Percentiles rank a stretch among this genome's conserved stretches.
These are phyloP conservation scores for Porodaedalea pini DNA, from an alignment of 1,284 basidiomycete genomes.

Conservation along the genomic window DNA sequence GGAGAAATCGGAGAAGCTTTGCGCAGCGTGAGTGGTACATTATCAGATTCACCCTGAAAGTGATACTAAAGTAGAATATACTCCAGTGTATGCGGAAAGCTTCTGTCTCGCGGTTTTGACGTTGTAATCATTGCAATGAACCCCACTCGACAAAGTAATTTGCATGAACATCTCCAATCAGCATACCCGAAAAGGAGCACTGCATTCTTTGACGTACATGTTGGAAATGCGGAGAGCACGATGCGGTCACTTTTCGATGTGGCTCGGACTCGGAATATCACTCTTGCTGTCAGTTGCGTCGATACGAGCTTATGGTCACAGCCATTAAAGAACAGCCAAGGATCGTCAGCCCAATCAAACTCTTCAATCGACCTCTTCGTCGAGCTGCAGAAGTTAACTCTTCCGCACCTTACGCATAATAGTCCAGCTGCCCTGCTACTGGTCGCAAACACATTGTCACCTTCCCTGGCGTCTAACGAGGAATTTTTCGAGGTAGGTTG, in stretches of 20 bases:
- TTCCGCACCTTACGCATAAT: conserved; percentile 6
- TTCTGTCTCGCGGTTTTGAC: conserved; percentile 13
- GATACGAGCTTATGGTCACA: background rate
- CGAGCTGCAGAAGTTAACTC: conserved; percentile 2
- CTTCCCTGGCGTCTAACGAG: background rate
- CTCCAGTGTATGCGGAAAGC: conserved; percentile 3
- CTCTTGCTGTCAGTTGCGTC: background rate
- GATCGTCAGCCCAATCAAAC: background rate
- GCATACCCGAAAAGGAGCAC: conserved; percentile 2
- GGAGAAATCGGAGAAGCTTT: conserved; percentile 4
- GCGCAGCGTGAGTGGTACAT: conserved; percentile 6
- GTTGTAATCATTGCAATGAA: conserved; percentile 2
- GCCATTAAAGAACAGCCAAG: background rate
- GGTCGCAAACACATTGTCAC: background rate
- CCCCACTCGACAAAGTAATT: background rate
- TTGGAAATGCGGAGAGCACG: background rate
- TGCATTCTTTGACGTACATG: background rate
- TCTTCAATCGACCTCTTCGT: conserved; percentile 1
- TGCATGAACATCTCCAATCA: background rate
- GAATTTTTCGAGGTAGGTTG: conserved; percentile 3
- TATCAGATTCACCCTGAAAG: background rate
- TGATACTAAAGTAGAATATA: background rate
- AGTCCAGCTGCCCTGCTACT: conserved; percentile 3
- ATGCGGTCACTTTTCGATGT: background rate
- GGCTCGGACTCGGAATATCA: background rate